Evolutionary conservation across 495 filamentous ascomycete species (phyloP).

Genomic region (Thermochaetoides thermophila): DNA sequence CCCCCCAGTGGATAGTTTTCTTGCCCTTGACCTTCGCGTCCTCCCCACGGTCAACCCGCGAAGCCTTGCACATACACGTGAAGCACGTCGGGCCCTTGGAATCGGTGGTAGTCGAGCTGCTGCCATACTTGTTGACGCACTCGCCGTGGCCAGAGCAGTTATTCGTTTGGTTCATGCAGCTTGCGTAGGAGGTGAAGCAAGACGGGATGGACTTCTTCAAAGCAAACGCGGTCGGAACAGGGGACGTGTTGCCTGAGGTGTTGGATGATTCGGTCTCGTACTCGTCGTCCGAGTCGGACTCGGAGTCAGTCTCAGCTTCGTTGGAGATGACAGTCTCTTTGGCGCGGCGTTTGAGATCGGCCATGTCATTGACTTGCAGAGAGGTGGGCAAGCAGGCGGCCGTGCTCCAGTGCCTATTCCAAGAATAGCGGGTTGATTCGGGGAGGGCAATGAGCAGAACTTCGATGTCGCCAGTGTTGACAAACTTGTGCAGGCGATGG

Average conservation of each 20-base stretch:
- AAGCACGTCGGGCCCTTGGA: conserved; percentile 43
- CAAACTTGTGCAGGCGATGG: conserved; percentile 19
- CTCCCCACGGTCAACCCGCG: conserved; percentile 29
- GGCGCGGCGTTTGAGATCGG: conserved; percentile 24
- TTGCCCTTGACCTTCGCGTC: conserved; percentile 12
- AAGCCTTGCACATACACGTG: conserved; percentile 52
- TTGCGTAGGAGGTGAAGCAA: conserved; percentile 49
- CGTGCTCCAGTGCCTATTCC: conserved; percentile 17
- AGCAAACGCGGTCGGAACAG: conserved; percentile 9
- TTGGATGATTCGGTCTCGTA: not conserved
- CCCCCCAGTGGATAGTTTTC: conserved; percentile 50
- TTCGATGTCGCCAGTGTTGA: conserved; percentile 26
- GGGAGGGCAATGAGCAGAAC: conserved; percentile 31
- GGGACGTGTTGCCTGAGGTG: not conserved
- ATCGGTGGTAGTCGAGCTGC: conserved; percentile 10
- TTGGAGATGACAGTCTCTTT: not conserved
- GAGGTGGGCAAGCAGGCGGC: too few species aligned
- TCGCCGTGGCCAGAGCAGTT: conserved; percentile 63
- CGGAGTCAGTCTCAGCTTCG: not conserved
- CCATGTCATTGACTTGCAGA: too few species aligned
- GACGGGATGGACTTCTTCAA: conserved; percentile 28
- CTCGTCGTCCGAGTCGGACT: conserved; percentile 6
- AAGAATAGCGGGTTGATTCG: conserved; percentile 22
- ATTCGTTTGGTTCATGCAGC: conserved; percentile 47
- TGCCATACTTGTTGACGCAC: conserved; percentile 47